Base-by-base conservation (phyloP, 345 rosid species). In the Hypericum perforatum region DNA sequence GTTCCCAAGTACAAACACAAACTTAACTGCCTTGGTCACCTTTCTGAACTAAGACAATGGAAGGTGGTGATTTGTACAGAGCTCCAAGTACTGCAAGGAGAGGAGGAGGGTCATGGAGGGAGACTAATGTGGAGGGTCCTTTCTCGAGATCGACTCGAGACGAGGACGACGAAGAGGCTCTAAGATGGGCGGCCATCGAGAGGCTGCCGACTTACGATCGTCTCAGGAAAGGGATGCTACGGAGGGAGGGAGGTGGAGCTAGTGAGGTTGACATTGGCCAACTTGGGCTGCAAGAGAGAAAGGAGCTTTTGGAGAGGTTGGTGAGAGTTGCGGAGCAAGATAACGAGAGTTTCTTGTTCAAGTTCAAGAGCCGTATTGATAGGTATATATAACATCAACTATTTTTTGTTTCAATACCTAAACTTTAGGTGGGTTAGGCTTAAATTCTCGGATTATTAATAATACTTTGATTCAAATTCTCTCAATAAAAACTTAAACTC, bases 81-180 rank as follows among this genome's bases (percentile, higher is more conserved):
- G 4, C 32, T 22, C 32, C 32, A 22, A 22, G 32, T 22, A 22
- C 2, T 22, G 32, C 32, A 22, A 22, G 32, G 32, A 22, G 32
- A 22, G 32, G 32, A 22, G 32, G 32, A 22, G 32, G 32, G 32
- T 22, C 32, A 22, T 22, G 32, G 32, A 22, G 32, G 32, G 32
- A 22, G 32, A 4, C 32, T 22, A 22, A 22, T 22, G 32, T 22
- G 4, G 32, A 22, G 32, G 32, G 32, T 22, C 32, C 32, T 22
- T 22, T 22, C 32, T 22, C 32, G 32, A 22, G 32, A 22, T 22
- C 32, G 32, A 22, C 32, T 1, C 32, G 32, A 1, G 32, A 41
- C 11, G 52, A 47, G 13, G 51, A 47, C 0, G 51, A 47, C 7
- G 51, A 48, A 13, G 52, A 48, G 52, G 52, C 52, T 5, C 52